A percentile compares a stretch with the other conserved stretches of the same genome.
phyloP scores from a whole-genome alignment of 768 basidiomycete species.

The Trametes sanguinea region DNA sequence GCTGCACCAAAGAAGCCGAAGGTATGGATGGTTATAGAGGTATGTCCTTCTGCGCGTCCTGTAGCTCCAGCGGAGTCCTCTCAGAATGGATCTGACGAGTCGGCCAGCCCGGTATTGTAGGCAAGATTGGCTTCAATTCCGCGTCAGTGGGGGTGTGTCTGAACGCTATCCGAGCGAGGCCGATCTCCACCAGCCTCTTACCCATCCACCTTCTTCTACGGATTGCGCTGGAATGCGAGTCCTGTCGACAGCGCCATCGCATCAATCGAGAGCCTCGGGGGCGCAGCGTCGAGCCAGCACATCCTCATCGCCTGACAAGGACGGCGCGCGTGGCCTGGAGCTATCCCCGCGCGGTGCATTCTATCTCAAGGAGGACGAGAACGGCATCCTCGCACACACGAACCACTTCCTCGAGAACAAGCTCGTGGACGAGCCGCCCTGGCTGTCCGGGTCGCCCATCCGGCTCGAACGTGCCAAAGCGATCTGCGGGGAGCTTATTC shows the following conservation, averaged over 20 bases:
- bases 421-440: slow-evolving; percentile 35
- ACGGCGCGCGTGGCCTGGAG: slow-evolving; percentile 34
- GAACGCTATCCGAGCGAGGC: slow-evolving; percentile 39
- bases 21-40: slow-evolving; percentile 42
- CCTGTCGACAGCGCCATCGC: slow-evolving; percentile 31
- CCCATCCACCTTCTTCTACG: slow-evolving; percentile 39
- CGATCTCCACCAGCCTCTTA: slow-evolving; percentile 32
- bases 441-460: slow-evolving; percentile 35
- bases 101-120: slow-evolving; percentile 38
- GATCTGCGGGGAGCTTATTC: slow-evolving; percentile 29
- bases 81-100: too few species aligned
- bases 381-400: slow-evolving; percentile 37
- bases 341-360: slow-evolving; percentile 33
- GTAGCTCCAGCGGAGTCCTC: neutral
- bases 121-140: slow-evolving; percentile 42
- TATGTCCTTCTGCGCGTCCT: slow-evolving; percentile 8
- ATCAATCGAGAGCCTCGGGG: slow-evolving; percentile 32
- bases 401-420: slow-evolving; percentile 40
- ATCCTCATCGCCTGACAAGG: slow-evolving; percentile 38
- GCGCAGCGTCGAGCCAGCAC: slow-evolving; percentile 38
- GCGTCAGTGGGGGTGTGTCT: slow-evolving; percentile 39
- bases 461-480: slow-evolving; percentile 31
- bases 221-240: slow-evolving; percentile 34
- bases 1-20: slow-evolving; percentile 32
- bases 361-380: slow-evolving; percentile 30